phyloP scores from a whole-genome alignment of 2,329 filamentous ascomycete species.

The Rhexocercosporidium sp. region DNA sequence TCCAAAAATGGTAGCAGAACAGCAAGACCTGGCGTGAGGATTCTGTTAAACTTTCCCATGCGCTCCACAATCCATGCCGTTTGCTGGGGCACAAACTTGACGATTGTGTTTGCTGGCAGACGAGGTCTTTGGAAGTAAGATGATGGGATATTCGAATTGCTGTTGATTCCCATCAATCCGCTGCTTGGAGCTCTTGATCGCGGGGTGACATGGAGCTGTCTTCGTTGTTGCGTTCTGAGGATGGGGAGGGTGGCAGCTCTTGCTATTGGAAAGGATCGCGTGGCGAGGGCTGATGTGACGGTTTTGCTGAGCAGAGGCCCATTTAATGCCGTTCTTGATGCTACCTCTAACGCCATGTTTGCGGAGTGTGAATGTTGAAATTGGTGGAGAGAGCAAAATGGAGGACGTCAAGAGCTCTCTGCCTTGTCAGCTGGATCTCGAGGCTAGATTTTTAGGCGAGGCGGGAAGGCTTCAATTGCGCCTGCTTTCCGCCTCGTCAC shows the following conservation, averaged over 20 bases:
- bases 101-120: conserved; percentile 89
- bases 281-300: conserved; percentile 24
- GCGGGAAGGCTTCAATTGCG: conserved; percentile 16
- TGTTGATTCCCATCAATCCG: conserved; percentile 37
- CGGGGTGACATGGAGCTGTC: conserved; percentile 36
- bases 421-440: conserved; percentile 11
- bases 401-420: conserved; percentile 6
- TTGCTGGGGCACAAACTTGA: conserved; percentile 98
- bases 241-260: conserved; percentile 31
- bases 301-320: conserved; percentile 31
- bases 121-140: conserved; percentile 80
- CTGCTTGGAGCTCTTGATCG: conserved; percentile 36
- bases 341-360: conserved; percentile 35
- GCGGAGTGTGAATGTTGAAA: conserved; percentile 14
- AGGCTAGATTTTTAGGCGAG: conserved; percentile 33
- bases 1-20: conserved; percentile 90
- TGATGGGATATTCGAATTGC: conserved; percentile 54
- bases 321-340: conserved; percentile 34
- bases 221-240: conserved; percentile 32
- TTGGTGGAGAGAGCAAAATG: neutral
- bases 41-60: conserved; percentile 97
- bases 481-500: conserved; percentile 1
- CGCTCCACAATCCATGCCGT: conserved; percentile 99
- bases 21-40: conserved; percentile 89
- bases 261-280: conserved; percentile 27